A percentile compares a stretch with the other conserved stretches of the same genome.
Conservation (phyloP, 2,329 filamentous ascomycete genomes). For the Plectosphaerella cucumerina region DNA sequence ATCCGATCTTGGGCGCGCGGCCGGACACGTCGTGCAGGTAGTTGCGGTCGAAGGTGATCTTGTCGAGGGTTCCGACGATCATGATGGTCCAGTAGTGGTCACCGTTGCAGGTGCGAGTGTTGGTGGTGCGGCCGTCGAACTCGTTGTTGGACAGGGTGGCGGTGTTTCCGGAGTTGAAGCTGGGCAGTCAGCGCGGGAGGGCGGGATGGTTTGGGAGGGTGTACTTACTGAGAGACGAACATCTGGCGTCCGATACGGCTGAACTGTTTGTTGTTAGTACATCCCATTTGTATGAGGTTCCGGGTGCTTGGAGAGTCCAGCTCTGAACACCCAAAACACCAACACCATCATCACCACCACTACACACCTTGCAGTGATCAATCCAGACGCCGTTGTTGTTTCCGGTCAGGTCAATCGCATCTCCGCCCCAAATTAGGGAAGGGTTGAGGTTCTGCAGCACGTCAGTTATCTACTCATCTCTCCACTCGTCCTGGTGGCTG, state of each 20-base stretch:
- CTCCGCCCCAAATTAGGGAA: slow-evolving; percentile 30
- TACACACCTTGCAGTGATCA: slow-evolving; percentile 27
- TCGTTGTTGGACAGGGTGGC: slow-evolving; percentile 43
- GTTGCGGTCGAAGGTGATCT: slow-evolving; percentile 38
- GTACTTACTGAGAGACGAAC: slow-evolving; percentile 17
- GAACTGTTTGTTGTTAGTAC: neutral
- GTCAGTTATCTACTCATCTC: neutral
- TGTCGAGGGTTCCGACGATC: slow-evolving; percentile 32
- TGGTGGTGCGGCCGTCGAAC: slow-evolving; percentile 36
- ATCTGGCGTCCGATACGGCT: slow-evolving; percentile 40
- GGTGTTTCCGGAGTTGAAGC: slow-evolving; percentile 14
- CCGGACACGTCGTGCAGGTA: slow-evolving; percentile 40
- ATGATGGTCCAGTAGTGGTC: slow-evolving; percentile 44
- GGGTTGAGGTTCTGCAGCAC: slow-evolving; percentile 35
- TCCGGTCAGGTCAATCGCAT: slow-evolving; percentile 26
- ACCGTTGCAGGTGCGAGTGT: slow-evolving; percentile 37
- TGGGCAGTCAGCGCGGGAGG: no score
- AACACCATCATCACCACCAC: neutral
- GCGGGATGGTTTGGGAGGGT: slow-evolving; percentile 16
- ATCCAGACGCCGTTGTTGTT: slow-evolving; percentile 27
- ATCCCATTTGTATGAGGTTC: no score
- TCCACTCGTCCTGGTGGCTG: no score
- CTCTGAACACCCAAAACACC: no score
- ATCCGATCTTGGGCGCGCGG: slow-evolving; percentile 36
- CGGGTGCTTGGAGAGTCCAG: no score